A percentile compares a stretch with the other conserved stretches of the same genome.
These are phyloP conservation scores for Gossypium thurberi DNA, from an alignment of 345 rosid species.

Conservation along the genomic window DNA sequence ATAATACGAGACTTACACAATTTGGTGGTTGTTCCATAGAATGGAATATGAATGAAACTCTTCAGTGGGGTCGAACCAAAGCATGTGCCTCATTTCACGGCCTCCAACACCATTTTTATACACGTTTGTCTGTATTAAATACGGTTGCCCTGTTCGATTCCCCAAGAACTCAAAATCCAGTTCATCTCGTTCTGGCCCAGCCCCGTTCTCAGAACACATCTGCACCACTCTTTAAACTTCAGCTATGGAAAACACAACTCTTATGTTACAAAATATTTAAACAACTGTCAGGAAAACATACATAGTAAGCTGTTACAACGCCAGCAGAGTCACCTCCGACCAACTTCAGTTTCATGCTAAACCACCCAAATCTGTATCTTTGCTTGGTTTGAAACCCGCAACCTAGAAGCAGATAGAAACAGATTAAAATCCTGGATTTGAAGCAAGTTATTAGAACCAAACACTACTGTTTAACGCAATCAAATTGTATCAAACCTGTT, in stretches of 20 bases:
- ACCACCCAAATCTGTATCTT: constrained; percentile 94
- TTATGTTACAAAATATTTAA: neutral
- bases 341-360: constrained; percentile 92
- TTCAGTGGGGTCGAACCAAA: constrained; percentile 95
- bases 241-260: neutral
- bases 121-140: constrained; percentile 81
- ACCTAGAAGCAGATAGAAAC: constrained; percentile 27
- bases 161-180: constrained; percentile 94
- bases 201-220: constrained; percentile 62
- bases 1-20: constrained; percentile 42
- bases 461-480: neutral
- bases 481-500: constrained; percentile 39
- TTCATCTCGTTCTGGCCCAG: constrained; percentile 85
- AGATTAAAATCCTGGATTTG: neutral
- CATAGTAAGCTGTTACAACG: constrained; percentile 94
- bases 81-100: constrained; percentile 90
- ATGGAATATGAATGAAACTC: constrained; percentile 75
- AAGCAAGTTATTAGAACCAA: neutral
- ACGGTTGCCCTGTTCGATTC: constrained; percentile 84
- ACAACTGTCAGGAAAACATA: constrained; percentile 19
- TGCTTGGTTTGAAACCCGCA: constrained; percentile 96
- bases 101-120: constrained; percentile 79
- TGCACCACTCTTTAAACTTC: constrained; percentile 19
- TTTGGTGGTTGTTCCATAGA: constrained; percentile 76
- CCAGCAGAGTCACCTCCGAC: constrained; percentile 99